Evolutionary conservation across 495 filamentous ascomycete species (phyloP).

Genomic region (Mycothermus thermophilus): DNA sequence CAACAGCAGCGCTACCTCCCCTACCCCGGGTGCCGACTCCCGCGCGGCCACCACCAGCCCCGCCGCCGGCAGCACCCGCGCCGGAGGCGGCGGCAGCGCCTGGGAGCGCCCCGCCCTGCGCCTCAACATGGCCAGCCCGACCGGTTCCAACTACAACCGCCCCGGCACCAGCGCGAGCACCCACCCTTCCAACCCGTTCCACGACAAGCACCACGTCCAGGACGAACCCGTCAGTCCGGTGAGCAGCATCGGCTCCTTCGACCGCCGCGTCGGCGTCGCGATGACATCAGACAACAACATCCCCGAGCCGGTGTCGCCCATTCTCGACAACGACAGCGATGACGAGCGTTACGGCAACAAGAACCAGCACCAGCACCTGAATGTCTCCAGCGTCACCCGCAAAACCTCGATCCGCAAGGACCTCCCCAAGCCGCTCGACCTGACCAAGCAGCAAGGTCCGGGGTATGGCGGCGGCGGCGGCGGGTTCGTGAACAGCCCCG

Average conservation of each 20-base stretch:
- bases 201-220: conserved; percentile 26
- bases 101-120: conserved; percentile 26
- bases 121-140: conserved; percentile 9
- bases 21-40: no score
- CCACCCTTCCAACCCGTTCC: conserved; percentile 38
- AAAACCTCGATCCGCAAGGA: conserved; percentile 35
- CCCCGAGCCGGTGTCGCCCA: conserved; percentile 16
- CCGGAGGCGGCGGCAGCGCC: conserved; percentile 23
- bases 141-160: conserved; percentile 14
- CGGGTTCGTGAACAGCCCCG: no score
- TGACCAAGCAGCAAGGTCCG: no score
- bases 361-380: conserved; percentile 16
- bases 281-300: conserved; percentile 17
- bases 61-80: conserved; percentile 15
- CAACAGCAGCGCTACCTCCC: no score
- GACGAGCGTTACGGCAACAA: conserved; percentile 10
- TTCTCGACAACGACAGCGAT: conserved; percentile 13
- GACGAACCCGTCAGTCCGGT: conserved; percentile 20
- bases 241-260: conserved; percentile 27
- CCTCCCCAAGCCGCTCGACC: conserved; percentile 33
- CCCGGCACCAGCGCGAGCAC: conserved; percentile 32
- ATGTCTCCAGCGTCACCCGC: conserved; percentile 25
- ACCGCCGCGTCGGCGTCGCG: conserved; percentile 18
- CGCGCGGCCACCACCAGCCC: conserved; percentile 6
- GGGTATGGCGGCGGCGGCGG: no score